Conservation (phyloP, 495 filamentous ascomycete species). For the Hyaloscypha bicolor region DNA sequence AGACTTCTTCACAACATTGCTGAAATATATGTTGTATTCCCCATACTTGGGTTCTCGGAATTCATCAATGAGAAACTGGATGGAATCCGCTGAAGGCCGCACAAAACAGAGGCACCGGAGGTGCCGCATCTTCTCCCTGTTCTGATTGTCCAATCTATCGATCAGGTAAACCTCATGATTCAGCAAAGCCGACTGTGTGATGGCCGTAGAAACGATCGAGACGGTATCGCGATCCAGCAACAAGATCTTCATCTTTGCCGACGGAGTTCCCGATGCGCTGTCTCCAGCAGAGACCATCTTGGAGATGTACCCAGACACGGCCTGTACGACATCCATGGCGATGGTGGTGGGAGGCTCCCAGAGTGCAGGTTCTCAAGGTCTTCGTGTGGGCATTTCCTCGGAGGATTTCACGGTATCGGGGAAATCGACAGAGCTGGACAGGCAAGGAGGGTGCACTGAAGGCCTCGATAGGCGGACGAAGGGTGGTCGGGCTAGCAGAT, state of each 20-base stretch:
- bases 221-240: conserved; percentile 95
- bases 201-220: conserved; percentile 88
- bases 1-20: conserved; percentile 96
- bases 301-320: conserved; percentile 92
- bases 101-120: conserved; percentile 92
- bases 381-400: conserved; percentile 23
- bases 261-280: conserved; percentile 63
- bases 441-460: neutral
- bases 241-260: conserved; percentile 98
- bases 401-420: neutral
- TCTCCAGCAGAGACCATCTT: conserved; percentile 95
- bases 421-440: neutral
- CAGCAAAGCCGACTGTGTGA: conserved; percentile 93
- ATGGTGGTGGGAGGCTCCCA: neutral
- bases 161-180: conserved; percentile 98
- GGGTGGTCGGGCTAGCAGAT: no score
- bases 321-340: conserved; percentile 89
- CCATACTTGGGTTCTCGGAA: conserved; percentile 96
- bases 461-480: no score
- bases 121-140: conserved; percentile 97
- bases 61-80: conserved; percentile 93
- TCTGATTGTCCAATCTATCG: conserved; percentile 87
- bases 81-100: conserved; percentile 84
- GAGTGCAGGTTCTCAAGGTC: conserved; percentile 18
- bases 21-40: conserved; percentile 96